phyloP scores from a whole-genome alignment of 1,139 yeast species.

The Yamadazyma diddensiae region DNA sequence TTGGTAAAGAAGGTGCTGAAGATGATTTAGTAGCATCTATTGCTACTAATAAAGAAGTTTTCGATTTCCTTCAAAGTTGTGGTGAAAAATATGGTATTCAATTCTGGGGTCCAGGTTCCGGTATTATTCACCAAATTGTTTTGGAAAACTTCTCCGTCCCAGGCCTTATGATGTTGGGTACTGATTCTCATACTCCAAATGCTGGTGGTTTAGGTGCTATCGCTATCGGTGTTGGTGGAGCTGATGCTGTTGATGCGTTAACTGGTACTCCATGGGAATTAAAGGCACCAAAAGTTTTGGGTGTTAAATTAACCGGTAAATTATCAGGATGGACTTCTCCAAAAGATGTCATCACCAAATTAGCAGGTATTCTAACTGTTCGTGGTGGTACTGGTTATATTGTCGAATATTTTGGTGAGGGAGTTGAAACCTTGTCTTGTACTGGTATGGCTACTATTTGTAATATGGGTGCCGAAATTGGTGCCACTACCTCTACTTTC shows the following conservation, averaged over 20 bases:
- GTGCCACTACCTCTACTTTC: slow-evolving; percentile 96
- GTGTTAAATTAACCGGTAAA: slow-evolving; percentile 86
- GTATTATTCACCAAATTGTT: slow-evolving; percentile 96
- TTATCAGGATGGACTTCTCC: slow-evolving; percentile 94
- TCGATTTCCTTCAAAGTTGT: slow-evolving; percentile 86
- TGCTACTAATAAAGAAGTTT: slow-evolving; percentile 87
- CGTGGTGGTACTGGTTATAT: slow-evolving; percentile 97
- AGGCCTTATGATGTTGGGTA: slow-evolving; percentile 93
- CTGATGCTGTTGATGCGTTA: slow-evolving; percentile 96
- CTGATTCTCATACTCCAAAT: slow-evolving; percentile 96
- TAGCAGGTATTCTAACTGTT: slow-evolving; percentile 89
- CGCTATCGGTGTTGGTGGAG: slow-evolving; percentile 99
- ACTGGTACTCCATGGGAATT: slow-evolving; percentile 99
- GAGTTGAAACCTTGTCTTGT: slow-evolving; percentile 80
- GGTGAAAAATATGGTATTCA: slow-evolving; percentile 92
- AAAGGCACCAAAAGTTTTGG: slow-evolving; percentile 90
- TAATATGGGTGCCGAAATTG: slow-evolving; percentile 99
- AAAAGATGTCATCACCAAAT: slow-evolving; percentile 86
- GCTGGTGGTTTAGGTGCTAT: slow-evolving; percentile 98
- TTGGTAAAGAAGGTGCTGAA: slow-evolving; percentile 89
- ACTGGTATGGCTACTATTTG: slow-evolving; percentile 99
- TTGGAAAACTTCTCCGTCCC: slow-evolving; percentile 94
- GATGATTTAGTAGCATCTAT: slow-evolving; percentile 72
- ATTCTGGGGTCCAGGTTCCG: slow-evolving; percentile 99
- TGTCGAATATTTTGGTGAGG: slow-evolving; percentile 94